These are phyloP conservation scores for Physaria fendleri DNA, from an alignment of 345 rosid species.

Conservation along the genomic window DNA sequence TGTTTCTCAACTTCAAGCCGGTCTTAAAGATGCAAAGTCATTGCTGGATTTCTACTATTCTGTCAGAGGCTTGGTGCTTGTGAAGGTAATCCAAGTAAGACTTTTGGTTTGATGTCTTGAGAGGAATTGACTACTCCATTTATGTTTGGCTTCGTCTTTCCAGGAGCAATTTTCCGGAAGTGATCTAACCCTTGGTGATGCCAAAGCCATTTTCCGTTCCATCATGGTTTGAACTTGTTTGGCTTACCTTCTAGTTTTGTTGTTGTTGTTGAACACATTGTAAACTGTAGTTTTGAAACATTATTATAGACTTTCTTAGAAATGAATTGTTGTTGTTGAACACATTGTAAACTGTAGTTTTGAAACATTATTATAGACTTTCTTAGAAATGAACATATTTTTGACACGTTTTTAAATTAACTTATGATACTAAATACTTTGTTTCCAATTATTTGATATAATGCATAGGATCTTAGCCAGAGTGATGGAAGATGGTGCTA, in stretches of 20 bases:
- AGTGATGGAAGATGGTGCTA: constrained; percentile 94
- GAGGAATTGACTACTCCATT: background rate
- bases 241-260: background rate
- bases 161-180: too few relatives aligned
- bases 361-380: background rate
- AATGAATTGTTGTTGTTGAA: background rate
- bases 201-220: constrained; percentile 66
- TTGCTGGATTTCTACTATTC: constrained; percentile 73
- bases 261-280: background rate
- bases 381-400: background rate
- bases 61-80: constrained; percentile 60
- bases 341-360: background rate
- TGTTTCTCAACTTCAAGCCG: constrained; percentile 58
- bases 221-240: constrained; percentile 60
- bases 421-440: too few relatives aligned
- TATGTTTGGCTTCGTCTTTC: background rate
- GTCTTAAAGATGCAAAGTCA: constrained; percentile 51
- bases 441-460: too few relatives aligned
- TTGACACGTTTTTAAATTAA: background rate
- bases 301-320: background rate
- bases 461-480: constrained; percentile 75
- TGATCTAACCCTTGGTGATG: constrained; percentile 56
- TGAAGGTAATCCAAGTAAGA: constrained; percentile 56
- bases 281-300: background rate
- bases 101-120: background rate